phyloP scores from a whole-genome alignment of 2,329 filamentous ascomycete genomes.

The Drechmeria coniospora region DNA sequence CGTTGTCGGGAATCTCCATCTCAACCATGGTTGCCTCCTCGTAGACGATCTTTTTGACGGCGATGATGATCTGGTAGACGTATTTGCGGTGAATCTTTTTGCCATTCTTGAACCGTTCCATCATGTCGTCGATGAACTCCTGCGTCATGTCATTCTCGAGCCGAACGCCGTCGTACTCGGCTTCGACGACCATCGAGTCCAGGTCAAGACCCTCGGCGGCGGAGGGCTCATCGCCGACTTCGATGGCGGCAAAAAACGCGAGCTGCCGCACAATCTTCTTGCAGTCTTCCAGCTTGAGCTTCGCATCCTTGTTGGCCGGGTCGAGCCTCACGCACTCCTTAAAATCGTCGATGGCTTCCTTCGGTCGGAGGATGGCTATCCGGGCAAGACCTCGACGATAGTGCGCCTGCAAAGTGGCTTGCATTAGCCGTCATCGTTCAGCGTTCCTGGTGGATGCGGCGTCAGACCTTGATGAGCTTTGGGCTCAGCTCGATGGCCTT shows the following conservation, averaged over 20 bases:
- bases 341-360: conserved; percentile 83
- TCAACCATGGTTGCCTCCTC: conserved; percentile 96
- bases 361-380: conserved; percentile 76
- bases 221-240: conserved; percentile 81
- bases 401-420: conserved; percentile 54
- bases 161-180: conserved; percentile 69
- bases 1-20: conserved; percentile 61
- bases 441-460: not conserved
- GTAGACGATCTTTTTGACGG: conserved; percentile 78
- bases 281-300: conserved; percentile 80
- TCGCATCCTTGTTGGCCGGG: conserved; percentile 78
- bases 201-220: conserved; percentile 83
- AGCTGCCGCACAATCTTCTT: conserved; percentile 86
- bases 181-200: conserved; percentile 69
- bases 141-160: conserved; percentile 78
- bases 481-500: conserved; percentile 85
- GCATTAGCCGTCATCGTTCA: too few relatives aligned
- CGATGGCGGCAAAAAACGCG: conserved; percentile 89
- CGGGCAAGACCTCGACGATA: conserved; percentile 87
- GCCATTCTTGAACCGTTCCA: conserved; percentile 83
- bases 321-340: conserved; percentile 79
- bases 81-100: conserved; percentile 96
- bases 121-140: conserved; percentile 97
- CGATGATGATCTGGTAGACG: conserved; percentile 88
- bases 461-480: conserved; percentile 67